Conservation (phyloP, 371 early-diverging fungal genomes). For the Actinomortierella wolfii region DNA sequence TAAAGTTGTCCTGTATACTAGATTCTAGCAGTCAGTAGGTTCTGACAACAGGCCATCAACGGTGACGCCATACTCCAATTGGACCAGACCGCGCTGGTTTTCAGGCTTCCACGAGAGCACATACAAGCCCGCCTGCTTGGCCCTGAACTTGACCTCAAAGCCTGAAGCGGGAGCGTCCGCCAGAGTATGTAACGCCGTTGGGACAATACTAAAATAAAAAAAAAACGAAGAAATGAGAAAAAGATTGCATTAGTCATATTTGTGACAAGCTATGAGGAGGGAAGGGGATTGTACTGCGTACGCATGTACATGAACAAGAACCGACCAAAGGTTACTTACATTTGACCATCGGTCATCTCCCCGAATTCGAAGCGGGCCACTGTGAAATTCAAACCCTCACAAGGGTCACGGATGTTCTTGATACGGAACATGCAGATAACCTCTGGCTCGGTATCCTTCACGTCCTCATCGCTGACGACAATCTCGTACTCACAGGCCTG, state of each 20-base stretch:
- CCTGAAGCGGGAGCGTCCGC: slow-evolving; percentile 21
- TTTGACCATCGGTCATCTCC: slow-evolving; percentile 31
- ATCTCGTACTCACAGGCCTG: slow-evolving; percentile 41
- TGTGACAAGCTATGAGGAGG: background rate
- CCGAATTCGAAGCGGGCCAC: slow-evolving; percentile 40
- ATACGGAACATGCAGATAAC: slow-evolving; percentile 35
- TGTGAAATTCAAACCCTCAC: slow-evolving; percentile 41
- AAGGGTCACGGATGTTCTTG: slow-evolving; percentile 38
- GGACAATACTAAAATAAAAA: slow-evolving; percentile 22
- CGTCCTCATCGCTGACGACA: slow-evolving; percentile 43
- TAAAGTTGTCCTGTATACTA: no score
- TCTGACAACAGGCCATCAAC: slow-evolving; percentile 34
- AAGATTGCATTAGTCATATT: background rate
- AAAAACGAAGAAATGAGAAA: background rate
- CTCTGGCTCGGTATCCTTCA: slow-evolving; percentile 29
- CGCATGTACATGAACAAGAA: background rate
- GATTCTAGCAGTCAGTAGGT: background rate
- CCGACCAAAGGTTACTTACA: slow-evolving; percentile 17
- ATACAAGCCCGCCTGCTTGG: slow-evolving; percentile 39
- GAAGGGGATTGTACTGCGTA: background rate
- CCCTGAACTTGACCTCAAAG: slow-evolving; percentile 34
- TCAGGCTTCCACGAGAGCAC: slow-evolving; percentile 44
- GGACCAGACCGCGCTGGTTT: slow-evolving; percentile 29
- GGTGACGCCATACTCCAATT: slow-evolving; percentile 43
- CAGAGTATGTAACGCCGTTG: slow-evolving; percentile 26